Evolutionary conservation across 768 basidiomycete genomes (phyloP).

Genomic region (Kwoniella dendrophila): DNA sequence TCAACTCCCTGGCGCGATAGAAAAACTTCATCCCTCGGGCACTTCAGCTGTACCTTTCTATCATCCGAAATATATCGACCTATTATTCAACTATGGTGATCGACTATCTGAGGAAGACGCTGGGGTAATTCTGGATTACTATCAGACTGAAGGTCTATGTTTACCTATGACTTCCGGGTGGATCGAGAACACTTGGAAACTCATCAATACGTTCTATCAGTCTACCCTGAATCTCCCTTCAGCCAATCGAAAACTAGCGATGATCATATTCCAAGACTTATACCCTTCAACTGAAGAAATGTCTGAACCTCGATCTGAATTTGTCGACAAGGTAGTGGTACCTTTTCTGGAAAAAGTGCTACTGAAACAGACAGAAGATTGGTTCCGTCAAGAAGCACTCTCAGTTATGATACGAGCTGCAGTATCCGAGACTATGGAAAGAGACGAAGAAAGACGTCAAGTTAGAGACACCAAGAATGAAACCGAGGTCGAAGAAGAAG

Average conservation of each 20-base stretch:
- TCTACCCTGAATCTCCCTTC: slow-evolving; percentile 11
- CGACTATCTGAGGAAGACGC: slow-evolving; percentile 52
- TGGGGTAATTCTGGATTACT: slow-evolving; percentile 49
- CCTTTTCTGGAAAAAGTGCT: slow-evolving; percentile 55
- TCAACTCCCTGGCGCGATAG: slow-evolving; percentile 44
- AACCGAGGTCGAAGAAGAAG: slow-evolving; percentile 32
- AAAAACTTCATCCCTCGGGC: slow-evolving; percentile 38
- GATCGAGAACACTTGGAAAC: slow-evolving; percentile 54
- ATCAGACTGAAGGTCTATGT: slow-evolving; percentile 50
- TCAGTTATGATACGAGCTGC: slow-evolving; percentile 48
- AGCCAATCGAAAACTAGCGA: slow-evolving; percentile 34
- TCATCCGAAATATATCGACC: slow-evolving; percentile 48
- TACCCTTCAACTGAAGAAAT: slow-evolving; percentile 53
- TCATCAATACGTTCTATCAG: slow-evolving; percentile 48
- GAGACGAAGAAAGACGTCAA: slow-evolving; percentile 47
- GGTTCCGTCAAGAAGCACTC: slow-evolving; percentile 51
- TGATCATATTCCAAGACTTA: slow-evolving; percentile 49
- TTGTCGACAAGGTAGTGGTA: slow-evolving; percentile 54
- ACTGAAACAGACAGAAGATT: slow-evolving; percentile 47
- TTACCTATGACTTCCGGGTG: slow-evolving; percentile 52
- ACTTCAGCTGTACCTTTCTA: slow-evolving; percentile 32
- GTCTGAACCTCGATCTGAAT: slow-evolving; percentile 38
- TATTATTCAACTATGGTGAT: slow-evolving; percentile 54
- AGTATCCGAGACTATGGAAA: slow-evolving; percentile 52
- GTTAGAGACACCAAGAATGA: slow-evolving; percentile 20